Conservation (phyloP, 345 rosid genomes). For the Cardiospermum halicacabum region DNA sequence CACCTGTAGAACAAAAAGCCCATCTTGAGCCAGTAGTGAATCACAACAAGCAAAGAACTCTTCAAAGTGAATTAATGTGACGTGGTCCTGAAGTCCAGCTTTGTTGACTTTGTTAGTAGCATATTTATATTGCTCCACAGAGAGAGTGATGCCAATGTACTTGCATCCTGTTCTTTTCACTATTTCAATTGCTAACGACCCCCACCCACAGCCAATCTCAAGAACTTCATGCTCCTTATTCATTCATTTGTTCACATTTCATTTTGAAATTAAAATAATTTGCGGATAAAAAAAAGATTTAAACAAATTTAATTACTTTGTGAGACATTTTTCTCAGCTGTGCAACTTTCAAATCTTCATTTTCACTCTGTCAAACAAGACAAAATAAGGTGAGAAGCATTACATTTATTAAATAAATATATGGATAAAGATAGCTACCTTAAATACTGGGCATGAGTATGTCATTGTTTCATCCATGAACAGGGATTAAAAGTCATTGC, state of each 20-base stretch:
- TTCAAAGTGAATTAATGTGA: constrained; percentile 68
- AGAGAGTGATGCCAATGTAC: constrained; percentile 79
- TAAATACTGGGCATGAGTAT: constrained; percentile 78
- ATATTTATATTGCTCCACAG: constrained; percentile 65
- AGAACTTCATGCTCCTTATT: constrained; percentile 58
- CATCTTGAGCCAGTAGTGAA: constrained; percentile 67
- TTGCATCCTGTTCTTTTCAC: constrained; percentile 83
- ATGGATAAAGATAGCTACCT: constrained; percentile 38
- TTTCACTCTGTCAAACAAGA: constrained; percentile 34
- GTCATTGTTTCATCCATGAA: constrained; percentile 91
- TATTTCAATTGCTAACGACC: constrained; percentile 76
- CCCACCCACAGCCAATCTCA: constrained; percentile 96
- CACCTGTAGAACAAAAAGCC: constrained; percentile 82
- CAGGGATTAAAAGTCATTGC: constrained; percentile 69
- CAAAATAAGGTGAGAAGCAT: no score
- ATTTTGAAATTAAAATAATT: no score
- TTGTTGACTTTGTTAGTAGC: constrained; percentile 68
- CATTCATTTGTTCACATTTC: constrained; percentile 57
- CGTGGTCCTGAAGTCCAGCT: constrained; percentile 80
- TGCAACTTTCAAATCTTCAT: constrained; percentile 66
- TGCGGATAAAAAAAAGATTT: no score
- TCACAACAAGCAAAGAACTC: constrained; percentile 69
- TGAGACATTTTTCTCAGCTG: constrained; percentile 72
- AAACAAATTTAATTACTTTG: constrained; percentile 39
- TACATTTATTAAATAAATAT: not conserved